phyloP scores from a whole-genome alignment of 352 stramenopile genomes.

The Globisporangium iwayamae region DNA sequence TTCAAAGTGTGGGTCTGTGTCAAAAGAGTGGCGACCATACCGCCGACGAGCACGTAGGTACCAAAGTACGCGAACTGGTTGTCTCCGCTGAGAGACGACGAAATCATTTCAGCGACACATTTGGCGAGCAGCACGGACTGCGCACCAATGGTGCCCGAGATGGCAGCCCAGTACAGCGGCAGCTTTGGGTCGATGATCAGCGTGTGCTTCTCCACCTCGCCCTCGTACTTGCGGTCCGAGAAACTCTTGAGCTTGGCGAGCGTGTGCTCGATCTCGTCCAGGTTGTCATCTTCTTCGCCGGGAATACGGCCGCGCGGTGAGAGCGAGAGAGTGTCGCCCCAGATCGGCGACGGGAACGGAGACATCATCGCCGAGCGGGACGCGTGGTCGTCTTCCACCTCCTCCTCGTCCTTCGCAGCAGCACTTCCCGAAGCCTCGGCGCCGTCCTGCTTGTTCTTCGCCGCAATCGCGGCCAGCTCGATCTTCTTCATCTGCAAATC shows the following conservation, averaged over 20 bases:
- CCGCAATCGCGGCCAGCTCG: slow-evolving; percentile 27
- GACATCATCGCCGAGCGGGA: slow-evolving; percentile 64
- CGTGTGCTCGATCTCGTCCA: slow-evolving; percentile 49
- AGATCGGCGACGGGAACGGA: slow-evolving; percentile 75
- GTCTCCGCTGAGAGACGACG: slow-evolving; percentile 69
- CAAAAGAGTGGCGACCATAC: slow-evolving; percentile 70
- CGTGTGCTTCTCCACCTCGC: slow-evolving; percentile 80
- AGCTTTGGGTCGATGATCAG: slow-evolving; percentile 84
- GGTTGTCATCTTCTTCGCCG: slow-evolving; percentile 49
- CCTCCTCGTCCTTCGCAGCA: slow-evolving; percentile 14
- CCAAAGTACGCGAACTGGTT: slow-evolving; percentile 87
- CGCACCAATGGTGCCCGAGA: slow-evolving; percentile 79
- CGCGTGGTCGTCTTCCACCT: slow-evolving; percentile 27
- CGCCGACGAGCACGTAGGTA: slow-evolving; percentile 74
- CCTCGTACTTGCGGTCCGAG: slow-evolving; percentile 45
- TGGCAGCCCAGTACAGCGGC: slow-evolving; percentile 83
- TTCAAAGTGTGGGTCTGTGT: slow-evolving; percentile 86
- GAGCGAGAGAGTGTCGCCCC: slow-evolving; percentile 43
- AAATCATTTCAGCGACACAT: slow-evolving; percentile 84
- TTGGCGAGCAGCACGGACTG: slow-evolving; percentile 84
- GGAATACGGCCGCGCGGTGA: slow-evolving; percentile 32
- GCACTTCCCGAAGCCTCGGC: neutral
- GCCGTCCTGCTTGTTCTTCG: slow-evolving; percentile 21
- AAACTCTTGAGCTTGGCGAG: slow-evolving; percentile 46
- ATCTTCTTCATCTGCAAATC: slow-evolving; percentile 58